Conservation (phyloP, 768 basidiomycete genomes). For the Sarcomyxa edulis region DNA sequence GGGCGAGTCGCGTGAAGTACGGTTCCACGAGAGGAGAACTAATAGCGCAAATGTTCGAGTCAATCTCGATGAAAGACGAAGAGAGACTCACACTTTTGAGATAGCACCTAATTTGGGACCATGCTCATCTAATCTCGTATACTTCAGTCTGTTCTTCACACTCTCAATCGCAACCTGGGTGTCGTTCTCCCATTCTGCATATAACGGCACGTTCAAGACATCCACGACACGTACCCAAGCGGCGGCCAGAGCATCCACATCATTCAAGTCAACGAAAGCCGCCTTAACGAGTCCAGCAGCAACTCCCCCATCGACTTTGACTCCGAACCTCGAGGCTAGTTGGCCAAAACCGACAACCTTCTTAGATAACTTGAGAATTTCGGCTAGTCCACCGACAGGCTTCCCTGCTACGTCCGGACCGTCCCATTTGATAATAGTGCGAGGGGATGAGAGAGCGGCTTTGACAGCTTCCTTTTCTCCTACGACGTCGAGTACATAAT, state of each 20-base stretch:
- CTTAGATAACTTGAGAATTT: slow-evolving; percentile 47
- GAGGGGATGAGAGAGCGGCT: slow-evolving; percentile 40
- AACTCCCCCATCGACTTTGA: slow-evolving; percentile 51
- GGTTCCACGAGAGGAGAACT: slow-evolving; percentile 84
- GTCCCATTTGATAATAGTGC: slow-evolving; percentile 49
- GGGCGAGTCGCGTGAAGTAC: slow-evolving; percentile 84
- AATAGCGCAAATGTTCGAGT: slow-evolving; percentile 5
- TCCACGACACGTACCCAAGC: slow-evolving; percentile 79
- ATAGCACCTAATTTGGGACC: slow-evolving; percentile 86
- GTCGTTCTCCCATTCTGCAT: slow-evolving; percentile 84
- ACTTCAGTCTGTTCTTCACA: slow-evolving; percentile 72
- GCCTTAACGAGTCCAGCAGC: slow-evolving; percentile 76
- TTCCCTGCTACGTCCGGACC: slow-evolving; percentile 57
- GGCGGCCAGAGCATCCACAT: slow-evolving; percentile 52
- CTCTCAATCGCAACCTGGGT: slow-evolving; percentile 66
- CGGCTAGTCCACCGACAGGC: slow-evolving; percentile 59
- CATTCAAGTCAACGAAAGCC: slow-evolving; percentile 46
- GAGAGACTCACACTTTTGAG: slow-evolving; percentile 54
- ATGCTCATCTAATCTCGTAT: slow-evolving; percentile 73
- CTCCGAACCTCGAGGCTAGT: slow-evolving; percentile 63
- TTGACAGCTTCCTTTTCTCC: slow-evolving; percentile 57
- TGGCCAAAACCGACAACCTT: slow-evolving; percentile 56
- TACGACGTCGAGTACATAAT: slow-evolving; percentile 79
- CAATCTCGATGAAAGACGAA: not conserved
- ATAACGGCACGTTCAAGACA: slow-evolving; percentile 83